A percentile compares a stretch with the other conserved stretches of the same genome.
Conservation (phyloP, 176 grass and related monocot genomes). For the Ananas comosus region DNA sequence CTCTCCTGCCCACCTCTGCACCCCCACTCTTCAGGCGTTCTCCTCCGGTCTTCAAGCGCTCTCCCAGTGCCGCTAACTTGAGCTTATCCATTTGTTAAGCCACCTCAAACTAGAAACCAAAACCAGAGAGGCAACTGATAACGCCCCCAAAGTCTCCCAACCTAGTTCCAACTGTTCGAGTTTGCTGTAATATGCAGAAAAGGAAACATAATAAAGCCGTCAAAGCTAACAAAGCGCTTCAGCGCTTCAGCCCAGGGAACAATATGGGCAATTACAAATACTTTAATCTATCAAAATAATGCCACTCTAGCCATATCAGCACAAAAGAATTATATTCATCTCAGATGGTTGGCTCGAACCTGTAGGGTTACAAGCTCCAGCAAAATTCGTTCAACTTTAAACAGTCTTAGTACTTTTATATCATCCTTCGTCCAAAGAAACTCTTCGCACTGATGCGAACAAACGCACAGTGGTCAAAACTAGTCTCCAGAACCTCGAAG, state of each 20-base stretch:
- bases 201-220: neutral
- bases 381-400: neutral
- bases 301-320: too few species aligned
- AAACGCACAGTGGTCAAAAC: too few species aligned
- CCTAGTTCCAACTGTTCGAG: neutral
- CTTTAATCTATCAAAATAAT: too few species aligned
- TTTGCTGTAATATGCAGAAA: neutral
- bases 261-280: too few species aligned
- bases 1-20: conserved; percentile 21
- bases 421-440: too few species aligned
- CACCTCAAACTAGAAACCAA: neutral
- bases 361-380: neutral
- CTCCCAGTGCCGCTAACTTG: conserved; percentile 10
- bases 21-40: conserved; percentile 28
- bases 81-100: conserved; percentile 6
- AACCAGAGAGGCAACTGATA: neutral
- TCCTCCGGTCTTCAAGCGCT: conserved; percentile 15
- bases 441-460: too few species aligned
- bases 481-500: too few species aligned
- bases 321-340: too few species aligned
- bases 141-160: neutral
- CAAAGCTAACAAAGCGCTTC: neutral
- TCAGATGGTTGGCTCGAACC: too few species aligned
- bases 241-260: too few species aligned
- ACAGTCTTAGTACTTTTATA: too few species aligned